phyloP scores from a whole-genome alignment of 139 green algal genomes.

The Mychonastes homosphaera region DNA sequence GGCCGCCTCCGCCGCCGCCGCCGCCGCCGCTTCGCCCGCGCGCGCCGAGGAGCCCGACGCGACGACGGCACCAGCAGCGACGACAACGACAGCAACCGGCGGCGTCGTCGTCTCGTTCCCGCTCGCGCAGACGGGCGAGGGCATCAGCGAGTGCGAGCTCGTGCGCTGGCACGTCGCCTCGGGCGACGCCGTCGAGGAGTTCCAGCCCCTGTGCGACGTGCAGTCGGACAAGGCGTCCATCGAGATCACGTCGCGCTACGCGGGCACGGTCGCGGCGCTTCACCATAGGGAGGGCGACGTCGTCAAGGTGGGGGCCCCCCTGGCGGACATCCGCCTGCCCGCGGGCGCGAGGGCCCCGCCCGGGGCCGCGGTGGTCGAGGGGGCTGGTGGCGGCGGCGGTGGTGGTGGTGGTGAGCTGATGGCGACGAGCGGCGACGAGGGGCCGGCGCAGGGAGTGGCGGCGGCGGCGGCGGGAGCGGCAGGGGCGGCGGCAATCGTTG shows the following conservation, averaged over 20 bases:
- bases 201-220: conserved; percentile 78
- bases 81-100: no score
- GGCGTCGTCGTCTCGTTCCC: conserved; percentile 28
- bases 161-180: conserved; percentile 73
- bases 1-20: no score
- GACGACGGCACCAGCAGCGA: no score
- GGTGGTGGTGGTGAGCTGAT: no score
- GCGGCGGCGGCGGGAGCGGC: no score
- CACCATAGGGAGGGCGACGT: conserved; percentile 50
- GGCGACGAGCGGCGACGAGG: no score
- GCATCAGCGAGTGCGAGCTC: conserved; percentile 89
- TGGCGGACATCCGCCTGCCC: conserved; percentile 51
- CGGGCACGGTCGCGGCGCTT: conserved; percentile 43
- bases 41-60: no score
- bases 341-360: neutral
- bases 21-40: no score
- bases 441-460: no score
- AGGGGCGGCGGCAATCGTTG: neutral
- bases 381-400: no score
- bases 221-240: conserved; percentile 83
- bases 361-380: neutral
- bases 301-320: conserved; percentile 62
- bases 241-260: conserved; percentile 64
- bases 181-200: conserved; percentile 50
- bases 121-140: conserved; percentile 73